Evolutionary conservation across 1,139 yeast species (phyloP).

Genomic region (Ogataea hybrid): DNA sequence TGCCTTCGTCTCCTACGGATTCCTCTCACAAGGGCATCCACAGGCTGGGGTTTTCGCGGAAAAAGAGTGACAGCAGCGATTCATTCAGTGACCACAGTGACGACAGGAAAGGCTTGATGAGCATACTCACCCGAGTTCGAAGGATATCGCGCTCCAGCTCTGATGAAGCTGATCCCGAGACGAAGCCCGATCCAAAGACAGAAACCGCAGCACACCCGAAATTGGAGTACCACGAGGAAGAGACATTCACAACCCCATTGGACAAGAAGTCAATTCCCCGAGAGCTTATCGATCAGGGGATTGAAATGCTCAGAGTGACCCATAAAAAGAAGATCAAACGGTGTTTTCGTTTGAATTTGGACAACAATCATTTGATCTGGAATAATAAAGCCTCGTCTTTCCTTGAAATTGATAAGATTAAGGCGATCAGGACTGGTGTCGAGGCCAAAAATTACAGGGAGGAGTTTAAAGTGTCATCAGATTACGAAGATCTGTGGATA

Average conservation of each 20-base stretch:
- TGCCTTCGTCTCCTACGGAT: constrained; percentile 6
- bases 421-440: constrained; percentile 60
- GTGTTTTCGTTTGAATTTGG: constrained; percentile 43
- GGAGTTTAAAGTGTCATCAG: constrained; percentile 71
- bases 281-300: constrained; percentile 42
- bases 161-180: constrained; percentile 16
- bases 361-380: constrained; percentile 51
- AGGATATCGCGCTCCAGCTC: constrained; percentile 17
- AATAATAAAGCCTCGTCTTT: constrained; percentile 45
- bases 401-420: constrained; percentile 69
- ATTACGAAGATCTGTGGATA: constrained; percentile 69
- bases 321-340: constrained; percentile 63
- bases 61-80: constrained; percentile 12
- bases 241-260: constrained; percentile 14
- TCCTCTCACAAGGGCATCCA: neutral
- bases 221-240: constrained; percentile 10
- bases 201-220: neutral
- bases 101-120: constrained; percentile 7
- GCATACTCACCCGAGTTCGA: constrained; percentile 12
- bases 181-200: constrained; percentile 1
- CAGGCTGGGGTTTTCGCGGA: constrained; percentile 2
- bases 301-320: constrained; percentile 61
- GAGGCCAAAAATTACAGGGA: constrained; percentile 84
- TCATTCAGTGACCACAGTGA: constrained; percentile 13
- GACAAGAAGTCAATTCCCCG: constrained; percentile 25